These are phyloP conservation scores for Balamuthia mandrillaris DNA, from an alignment of 208 protist genomes.

Conservation along the genomic window DNA sequence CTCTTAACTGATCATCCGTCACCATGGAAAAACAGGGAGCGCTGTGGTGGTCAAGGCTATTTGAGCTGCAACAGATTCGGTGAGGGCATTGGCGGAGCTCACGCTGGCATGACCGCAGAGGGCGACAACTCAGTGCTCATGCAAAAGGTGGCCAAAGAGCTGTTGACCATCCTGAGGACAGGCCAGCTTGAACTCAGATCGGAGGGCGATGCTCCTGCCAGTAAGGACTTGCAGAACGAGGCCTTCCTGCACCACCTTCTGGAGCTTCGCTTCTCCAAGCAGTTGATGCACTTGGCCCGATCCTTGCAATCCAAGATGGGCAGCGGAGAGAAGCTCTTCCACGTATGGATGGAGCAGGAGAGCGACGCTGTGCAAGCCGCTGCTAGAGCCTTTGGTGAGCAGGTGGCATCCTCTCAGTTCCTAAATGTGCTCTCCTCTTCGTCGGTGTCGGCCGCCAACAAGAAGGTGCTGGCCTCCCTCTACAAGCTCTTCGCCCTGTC, in stretches of 20 bases:
- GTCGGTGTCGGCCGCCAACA: not conserved
- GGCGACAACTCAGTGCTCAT: slow-evolving; percentile 66
- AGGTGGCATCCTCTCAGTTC: not conserved
- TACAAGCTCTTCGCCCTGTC: not conserved
- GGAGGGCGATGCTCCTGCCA: not conserved
- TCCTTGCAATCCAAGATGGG: not conserved
- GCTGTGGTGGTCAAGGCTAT: slow-evolving; percentile 56
- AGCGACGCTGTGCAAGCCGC: slow-evolving; percentile 40
- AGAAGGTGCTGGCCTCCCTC: slow-evolving; percentile 1
- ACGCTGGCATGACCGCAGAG: slow-evolving; percentile 57
- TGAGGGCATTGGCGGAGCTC: slow-evolving; percentile 42
- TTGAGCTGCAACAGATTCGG: slow-evolving; percentile 43
- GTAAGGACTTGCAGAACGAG: not conserved
- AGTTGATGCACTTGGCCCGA: not conserved
- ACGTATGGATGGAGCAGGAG: slow-evolving; percentile 59
- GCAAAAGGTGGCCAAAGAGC: slow-evolving; percentile 65
- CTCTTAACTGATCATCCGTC: not conserved
- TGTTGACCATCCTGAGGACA: slow-evolving; percentile 40
- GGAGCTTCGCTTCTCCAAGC: slow-evolving; percentile 1
- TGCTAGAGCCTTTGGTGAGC: slow-evolving; percentile 45
- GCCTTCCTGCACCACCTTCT: not conserved
- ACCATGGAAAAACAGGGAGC: slow-evolving; percentile 33
- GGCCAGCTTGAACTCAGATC: not conserved
- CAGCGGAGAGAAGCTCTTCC: slow-evolving; percentile 2
- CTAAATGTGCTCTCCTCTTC: not conserved